These are phyloP conservation scores for Buxus sempervirens DNA, from an alignment of 164 flowering plant genomes.

Conservation along the genomic window DNA sequence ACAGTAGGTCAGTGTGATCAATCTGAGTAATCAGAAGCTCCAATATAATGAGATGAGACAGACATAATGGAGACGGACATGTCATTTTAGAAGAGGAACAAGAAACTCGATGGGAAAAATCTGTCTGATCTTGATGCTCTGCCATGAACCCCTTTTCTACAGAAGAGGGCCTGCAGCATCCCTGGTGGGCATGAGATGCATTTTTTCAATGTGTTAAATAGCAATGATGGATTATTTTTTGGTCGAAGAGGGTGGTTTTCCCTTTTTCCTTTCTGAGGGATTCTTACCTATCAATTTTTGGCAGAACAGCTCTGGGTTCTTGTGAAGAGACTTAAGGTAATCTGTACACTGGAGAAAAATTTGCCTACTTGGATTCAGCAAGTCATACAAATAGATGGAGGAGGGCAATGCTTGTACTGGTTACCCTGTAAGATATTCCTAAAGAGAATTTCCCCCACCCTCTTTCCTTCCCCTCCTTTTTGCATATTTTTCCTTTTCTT, in stretches of 20 bases:
- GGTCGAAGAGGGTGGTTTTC: conserved; percentile 16
- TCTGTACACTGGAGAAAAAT: neutral
- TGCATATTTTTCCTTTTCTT: conserved; percentile 10
- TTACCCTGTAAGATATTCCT: neutral
- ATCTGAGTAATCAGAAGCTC: conserved; percentile 12
- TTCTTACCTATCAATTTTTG: conserved; percentile 21
- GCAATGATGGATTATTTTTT: conserved; percentile 27
- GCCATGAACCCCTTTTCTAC: conserved; percentile 9
- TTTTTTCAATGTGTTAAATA: conserved; percentile 46
- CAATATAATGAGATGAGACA: conserved; percentile 1
- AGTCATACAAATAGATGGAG: neutral
- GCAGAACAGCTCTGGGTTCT: neutral
- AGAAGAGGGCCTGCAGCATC: conserved; percentile 11
- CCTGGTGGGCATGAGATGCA: conserved; percentile 6
- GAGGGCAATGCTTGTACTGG: neutral
- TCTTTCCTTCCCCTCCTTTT: neutral
- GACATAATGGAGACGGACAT: conserved; percentile 8
- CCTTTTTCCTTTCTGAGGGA: conserved; percentile 6
- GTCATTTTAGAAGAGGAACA: conserved; percentile 14
- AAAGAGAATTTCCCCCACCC: too few species aligned
- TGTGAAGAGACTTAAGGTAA: neutral
- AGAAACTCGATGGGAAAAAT: conserved; percentile 6
- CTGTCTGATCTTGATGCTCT: neutral
- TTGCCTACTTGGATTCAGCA: neutral
- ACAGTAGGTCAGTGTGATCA: conserved; percentile 17